Evolutionary conservation across 352 stramenopile species (phyloP).

Genomic region (Globisporangium ultimum): DNA sequence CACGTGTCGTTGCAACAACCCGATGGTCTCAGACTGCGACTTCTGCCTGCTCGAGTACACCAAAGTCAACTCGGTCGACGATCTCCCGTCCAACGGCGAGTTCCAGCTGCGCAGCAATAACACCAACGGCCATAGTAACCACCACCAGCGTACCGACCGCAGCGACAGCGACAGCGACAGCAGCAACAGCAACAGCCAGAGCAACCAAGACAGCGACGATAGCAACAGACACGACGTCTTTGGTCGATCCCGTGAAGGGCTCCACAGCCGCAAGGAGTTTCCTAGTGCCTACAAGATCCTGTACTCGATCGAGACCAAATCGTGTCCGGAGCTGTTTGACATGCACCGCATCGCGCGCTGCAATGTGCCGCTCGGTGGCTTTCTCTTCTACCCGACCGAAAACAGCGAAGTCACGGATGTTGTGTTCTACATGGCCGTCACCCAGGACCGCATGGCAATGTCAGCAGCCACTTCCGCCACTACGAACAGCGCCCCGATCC

Average conservation of each 20-base stretch:
- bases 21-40: slow-evolving; percentile 68
- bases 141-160: too few relatives aligned
- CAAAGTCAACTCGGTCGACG: slow-evolving; percentile 51
- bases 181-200: slow-evolving; percentile 9
- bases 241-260: slow-evolving; percentile 16
- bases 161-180: slow-evolving; percentile 8
- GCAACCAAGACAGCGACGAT: not conserved
- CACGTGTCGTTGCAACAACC: slow-evolving; percentile 55
- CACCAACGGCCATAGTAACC: slow-evolving; percentile 17
- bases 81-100: slow-evolving; percentile 21
- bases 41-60: slow-evolving; percentile 74
- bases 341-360: slow-evolving; percentile 59
- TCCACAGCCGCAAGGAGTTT: slow-evolving; percentile 22
- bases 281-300: slow-evolving; percentile 72
- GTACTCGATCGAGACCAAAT: slow-evolving; percentile 56
- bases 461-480: not conserved
- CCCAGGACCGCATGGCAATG: slow-evolving; percentile 8
- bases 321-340: slow-evolving; percentile 60
- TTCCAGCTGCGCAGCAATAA: slow-evolving; percentile 28
- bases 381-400: slow-evolving; percentile 65
- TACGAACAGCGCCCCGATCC: slow-evolving; percentile 7
- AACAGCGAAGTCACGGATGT: slow-evolving; percentile 58
- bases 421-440: slow-evolving; percentile 73
- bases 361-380: slow-evolving; percentile 59
- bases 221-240: not conserved